A percentile compares a stretch with the other conserved stretches of the same genome.
These are phyloP conservation scores for Epithele typhae DNA, from an alignment of 768 basidiomycete genomes.

Conservation along the genomic window DNA sequence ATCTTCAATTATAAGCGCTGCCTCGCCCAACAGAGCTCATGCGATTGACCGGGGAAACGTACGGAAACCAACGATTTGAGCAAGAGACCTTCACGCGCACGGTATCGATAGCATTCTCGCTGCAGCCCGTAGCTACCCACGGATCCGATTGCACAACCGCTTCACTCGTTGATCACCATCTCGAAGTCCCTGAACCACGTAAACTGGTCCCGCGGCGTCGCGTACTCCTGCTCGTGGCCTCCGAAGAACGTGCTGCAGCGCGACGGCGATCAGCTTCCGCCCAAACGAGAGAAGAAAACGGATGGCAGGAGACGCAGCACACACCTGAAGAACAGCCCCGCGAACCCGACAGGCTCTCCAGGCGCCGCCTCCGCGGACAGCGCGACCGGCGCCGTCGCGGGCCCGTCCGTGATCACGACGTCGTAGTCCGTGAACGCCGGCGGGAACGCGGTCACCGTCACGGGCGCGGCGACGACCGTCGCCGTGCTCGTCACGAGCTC, in stretches of 20 bases:
- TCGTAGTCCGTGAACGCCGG: neutral
- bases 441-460: neutral
- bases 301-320: neutral
- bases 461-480: neutral
- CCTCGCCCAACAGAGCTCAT: too few species aligned
- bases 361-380: too few species aligned
- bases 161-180: conserved; percentile 30
- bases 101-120: too few species aligned
- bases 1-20: too few species aligned
- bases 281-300: neutral
- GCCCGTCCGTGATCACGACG: neutral
- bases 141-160: neutral
- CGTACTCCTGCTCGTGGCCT: conserved; percentile 61
- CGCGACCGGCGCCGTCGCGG: too few species aligned
- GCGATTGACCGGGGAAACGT: too few species aligned
- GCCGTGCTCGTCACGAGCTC: neutral
- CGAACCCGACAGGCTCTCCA: conserved; percentile 33
- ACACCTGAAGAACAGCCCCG: conserved; percentile 73
- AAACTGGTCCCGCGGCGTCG: conserved; percentile 71
- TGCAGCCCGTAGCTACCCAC: too few species aligned
- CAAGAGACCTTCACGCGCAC: too few species aligned
- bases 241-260: conserved; percentile 68
- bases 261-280: neutral
- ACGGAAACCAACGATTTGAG: too few species aligned
- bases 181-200: conserved; percentile 72